Evolutionary conservation across 2,329 filamentous ascomycete genomes (phyloP).

Genomic region (Claviceps monticola): DNA sequence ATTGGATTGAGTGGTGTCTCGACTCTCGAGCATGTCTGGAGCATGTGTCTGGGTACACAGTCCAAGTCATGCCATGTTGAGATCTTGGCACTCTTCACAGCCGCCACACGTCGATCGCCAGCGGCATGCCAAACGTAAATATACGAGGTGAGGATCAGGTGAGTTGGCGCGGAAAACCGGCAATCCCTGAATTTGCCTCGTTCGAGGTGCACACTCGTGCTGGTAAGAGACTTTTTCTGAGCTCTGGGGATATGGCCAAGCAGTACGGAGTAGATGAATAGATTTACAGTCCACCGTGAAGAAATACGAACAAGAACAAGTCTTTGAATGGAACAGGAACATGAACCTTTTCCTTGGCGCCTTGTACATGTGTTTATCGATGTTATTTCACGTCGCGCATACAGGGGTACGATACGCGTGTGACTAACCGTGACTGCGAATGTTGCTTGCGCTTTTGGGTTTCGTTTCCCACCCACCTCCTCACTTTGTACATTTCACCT

Average conservation of each 20-base stretch:
- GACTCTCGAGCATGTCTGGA: too few species aligned
- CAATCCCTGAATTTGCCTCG: neutral
- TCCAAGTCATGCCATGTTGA: neutral
- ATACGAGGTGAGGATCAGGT: neutral
- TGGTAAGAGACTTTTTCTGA: neutral
- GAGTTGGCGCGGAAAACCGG: neutral
- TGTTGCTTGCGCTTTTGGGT: neutral
- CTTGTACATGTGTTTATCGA: neutral
- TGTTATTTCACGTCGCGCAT: neutral
- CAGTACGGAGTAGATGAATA: neutral
- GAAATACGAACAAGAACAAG: too few species aligned
- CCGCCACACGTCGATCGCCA: neutral
- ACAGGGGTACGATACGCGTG: neutral
- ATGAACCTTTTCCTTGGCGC: too few species aligned
- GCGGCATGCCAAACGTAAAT: neutral
- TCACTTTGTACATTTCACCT: neutral
- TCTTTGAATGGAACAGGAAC: too few species aligned
- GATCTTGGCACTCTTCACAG: neutral
- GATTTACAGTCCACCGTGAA: too few species aligned
- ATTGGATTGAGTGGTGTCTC: too few species aligned
- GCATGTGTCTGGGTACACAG: too few species aligned
- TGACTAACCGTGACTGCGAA: neutral
- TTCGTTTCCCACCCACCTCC: neutral
- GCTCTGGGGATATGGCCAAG: neutral
- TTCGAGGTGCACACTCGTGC: neutral